A percentile compares a stretch with the other conserved stretches of the same genome.
Conservation (phyloP, 1,139 yeast genomes). For the Hansenula sp. region DNA sequence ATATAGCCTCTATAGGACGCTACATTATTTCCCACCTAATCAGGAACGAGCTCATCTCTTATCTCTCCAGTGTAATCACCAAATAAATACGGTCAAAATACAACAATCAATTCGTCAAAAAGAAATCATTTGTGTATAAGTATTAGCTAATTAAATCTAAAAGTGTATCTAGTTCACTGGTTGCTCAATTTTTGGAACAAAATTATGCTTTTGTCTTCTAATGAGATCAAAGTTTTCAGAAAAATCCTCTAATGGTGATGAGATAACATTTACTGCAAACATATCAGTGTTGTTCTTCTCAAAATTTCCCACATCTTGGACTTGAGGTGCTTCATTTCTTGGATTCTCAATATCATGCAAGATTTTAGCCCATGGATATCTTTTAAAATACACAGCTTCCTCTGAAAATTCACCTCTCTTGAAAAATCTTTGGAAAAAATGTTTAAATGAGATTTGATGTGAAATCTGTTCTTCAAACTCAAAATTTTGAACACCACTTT, state of each 20-base stretch:
- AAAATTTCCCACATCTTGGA: not conserved
- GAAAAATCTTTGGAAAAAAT: constrained; percentile 2
- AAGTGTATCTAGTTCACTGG: not conserved
- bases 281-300: constrained; percentile 12
- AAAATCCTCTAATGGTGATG: not conserved
- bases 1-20: too few species aligned
- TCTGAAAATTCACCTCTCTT: constrained; percentile 5
- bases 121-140: too few species aligned
- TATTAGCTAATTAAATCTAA: too few species aligned
- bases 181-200: not conserved
- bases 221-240: not conserved
- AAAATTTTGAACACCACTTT: not conserved
- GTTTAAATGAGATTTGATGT: not conserved
- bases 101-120: too few species aligned
- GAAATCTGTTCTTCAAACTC: not conserved
- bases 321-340: not conserved
- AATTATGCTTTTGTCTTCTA: not conserved
- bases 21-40: too few species aligned
- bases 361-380: constrained; percentile 19
- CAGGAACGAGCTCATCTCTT: too few species aligned
- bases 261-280: constrained; percentile 4
- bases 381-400: constrained; percentile 4
- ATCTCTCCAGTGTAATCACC: too few species aligned
- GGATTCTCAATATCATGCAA: constrained; percentile 8
- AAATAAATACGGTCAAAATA: too few species aligned